These are phyloP conservation scores for Zea mays DNA, from an alignment of 176 grass and related monocot genomes.

Conservation along the genomic window Zm-B73-REFERENCE-NAM-5.0 NC_050097.1:188377001-188377500, in stretches of 20 bases:
- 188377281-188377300: slow-evolving; percentile 77
- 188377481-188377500: slow-evolving; percentile 65
- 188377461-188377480: slow-evolving; percentile 61
- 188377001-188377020: slow-evolving; percentile 92
- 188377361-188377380: neutral
- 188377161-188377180: slow-evolving; percentile 62
- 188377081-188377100: too few relatives aligned
- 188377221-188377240: slow-evolving; percentile 58
- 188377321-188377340: neutral
- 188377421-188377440: slow-evolving; percentile 42
- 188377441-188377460: slow-evolving; percentile 56
- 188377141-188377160: slow-evolving; percentile 79
- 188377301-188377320: slow-evolving; percentile 28
- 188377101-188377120: too few relatives aligned
- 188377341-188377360: neutral
- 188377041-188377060: slow-evolving; percentile 44
- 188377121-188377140: slow-evolving; percentile 27
- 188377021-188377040: slow-evolving; percentile 79
- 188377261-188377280: slow-evolving; percentile 73
- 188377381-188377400: too few relatives aligned
- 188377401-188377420: too few relatives aligned
- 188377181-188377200: slow-evolving; percentile 73
- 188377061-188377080: too few relatives aligned
- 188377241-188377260: slow-evolving; percentile 45
- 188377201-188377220: slow-evolving; percentile 67